Evolutionary conservation across 2,329 filamentous ascomycete genomes (phyloP).

Genomic region (Rhinocladiella similis): DNA sequence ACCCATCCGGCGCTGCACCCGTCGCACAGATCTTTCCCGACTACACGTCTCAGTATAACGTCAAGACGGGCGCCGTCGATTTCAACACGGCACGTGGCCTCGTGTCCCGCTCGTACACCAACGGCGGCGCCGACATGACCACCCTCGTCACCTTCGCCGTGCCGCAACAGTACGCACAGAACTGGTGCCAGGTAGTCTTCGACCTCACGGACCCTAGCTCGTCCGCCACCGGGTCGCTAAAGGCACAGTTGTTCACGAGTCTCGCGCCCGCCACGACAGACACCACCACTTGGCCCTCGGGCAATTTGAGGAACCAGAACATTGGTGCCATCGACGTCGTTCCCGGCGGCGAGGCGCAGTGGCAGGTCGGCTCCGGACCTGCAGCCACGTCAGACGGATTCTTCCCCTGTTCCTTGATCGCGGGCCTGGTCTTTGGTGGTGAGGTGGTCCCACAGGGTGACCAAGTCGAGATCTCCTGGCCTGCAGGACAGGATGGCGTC

Average conservation of each 20-base stretch:
- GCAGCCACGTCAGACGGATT: constrained; percentile 14
- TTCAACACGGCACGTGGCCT: constrained; percentile 42
- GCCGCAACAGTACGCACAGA: constrained; percentile 9
- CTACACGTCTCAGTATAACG: constrained; percentile 18
- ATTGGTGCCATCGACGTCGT: constrained; percentile 23
- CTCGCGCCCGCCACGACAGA: constrained; percentile 23
- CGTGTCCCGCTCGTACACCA: constrained; percentile 55
- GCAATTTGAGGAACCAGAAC: constrained; percentile 27
- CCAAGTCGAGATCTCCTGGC: constrained; percentile 13
- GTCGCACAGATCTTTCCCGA: constrained; percentile 17
- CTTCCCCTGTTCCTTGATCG: constrained; percentile 17
- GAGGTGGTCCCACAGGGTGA: constrained; percentile 21
- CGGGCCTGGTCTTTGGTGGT: constrained; percentile 18
- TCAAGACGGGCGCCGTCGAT: constrained; percentile 38
- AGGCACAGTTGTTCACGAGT: constrained; percentile 28
- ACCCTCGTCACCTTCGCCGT: constrained; percentile 29
- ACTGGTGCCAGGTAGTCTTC: constrained; percentile 29
- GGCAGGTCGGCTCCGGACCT: constrained; percentile 17
- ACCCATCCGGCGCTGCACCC: constrained; percentile 3
- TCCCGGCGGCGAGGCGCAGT: constrained; percentile 16
- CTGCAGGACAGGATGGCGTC: constrained; percentile 9
- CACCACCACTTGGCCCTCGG: constrained; percentile 25
- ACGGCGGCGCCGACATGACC: constrained; percentile 27
- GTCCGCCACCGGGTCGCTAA: constrained; percentile 11
- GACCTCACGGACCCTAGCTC: constrained; percentile 14